These are phyloP conservation scores for Cordyceps cicadae DNA, from an alignment of 2,329 filamentous ascomycete genomes.

Conservation along the genomic window DNA sequence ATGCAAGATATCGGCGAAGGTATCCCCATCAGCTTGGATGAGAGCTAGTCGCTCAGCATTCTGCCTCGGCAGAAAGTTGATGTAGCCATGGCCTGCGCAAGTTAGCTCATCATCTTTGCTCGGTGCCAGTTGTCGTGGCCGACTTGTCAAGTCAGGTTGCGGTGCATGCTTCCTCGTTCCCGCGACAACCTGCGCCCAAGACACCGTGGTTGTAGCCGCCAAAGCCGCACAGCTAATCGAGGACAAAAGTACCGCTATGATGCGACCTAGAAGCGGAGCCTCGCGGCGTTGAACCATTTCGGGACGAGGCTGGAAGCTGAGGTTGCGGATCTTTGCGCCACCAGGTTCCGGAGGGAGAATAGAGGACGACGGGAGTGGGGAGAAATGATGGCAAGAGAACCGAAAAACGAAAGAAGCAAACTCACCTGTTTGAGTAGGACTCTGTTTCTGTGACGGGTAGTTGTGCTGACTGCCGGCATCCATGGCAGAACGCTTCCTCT, in stretches of 20 bases:
- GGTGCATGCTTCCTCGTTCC: not conserved
- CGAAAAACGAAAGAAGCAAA: not conserved
- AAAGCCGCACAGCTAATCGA: not conserved
- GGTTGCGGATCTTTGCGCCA: slow-evolving; percentile 1
- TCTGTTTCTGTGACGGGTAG: slow-evolving; percentile 5
- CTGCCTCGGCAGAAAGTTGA: slow-evolving; percentile 46
- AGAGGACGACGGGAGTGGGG: not conserved
- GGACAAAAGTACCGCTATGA: not conserved
- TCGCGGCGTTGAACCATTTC: not conserved
- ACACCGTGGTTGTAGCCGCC: not conserved
- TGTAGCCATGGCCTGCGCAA: slow-evolving; percentile 22
- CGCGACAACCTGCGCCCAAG: not conserved
- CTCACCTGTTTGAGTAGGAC: not conserved
- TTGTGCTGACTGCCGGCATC: not conserved
- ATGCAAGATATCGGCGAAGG: slow-evolving; percentile 62
- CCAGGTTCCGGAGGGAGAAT: not conserved
- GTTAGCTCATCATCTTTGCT: not conserved
- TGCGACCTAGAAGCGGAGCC: not conserved
- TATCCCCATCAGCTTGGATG: slow-evolving; percentile 52
- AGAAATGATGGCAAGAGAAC: not conserved
- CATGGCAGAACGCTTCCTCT: slow-evolving; percentile 11
- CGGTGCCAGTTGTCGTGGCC: not conserved
- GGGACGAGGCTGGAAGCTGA: slow-evolving; percentile 4
- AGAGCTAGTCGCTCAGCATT: slow-evolving; percentile 38
- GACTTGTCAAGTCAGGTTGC: not conserved